phyloP scores from a whole-genome alignment of 2,329 filamentous ascomycete genomes.

The Hypoxylon sp. region DNA sequence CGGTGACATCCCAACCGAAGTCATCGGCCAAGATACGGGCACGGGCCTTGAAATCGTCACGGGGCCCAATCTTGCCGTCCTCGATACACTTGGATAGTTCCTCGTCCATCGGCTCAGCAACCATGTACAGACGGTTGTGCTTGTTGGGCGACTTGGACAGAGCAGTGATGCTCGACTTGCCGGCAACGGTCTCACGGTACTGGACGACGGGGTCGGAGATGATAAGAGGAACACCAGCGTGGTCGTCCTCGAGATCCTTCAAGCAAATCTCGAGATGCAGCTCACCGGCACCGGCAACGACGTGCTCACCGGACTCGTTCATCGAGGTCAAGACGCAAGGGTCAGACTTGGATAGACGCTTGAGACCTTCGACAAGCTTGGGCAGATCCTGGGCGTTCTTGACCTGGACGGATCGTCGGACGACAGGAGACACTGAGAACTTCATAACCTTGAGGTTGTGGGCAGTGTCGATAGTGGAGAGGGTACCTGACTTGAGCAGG shows the following conservation, averaged over 20 bases:
- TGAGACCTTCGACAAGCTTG: conserved; percentile 99
- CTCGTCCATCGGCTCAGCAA: conserved; percentile 89
- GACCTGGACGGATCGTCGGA: conserved; percentile 98
- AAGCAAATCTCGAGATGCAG: conserved; percentile 99
- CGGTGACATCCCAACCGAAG: conserved; percentile 98
- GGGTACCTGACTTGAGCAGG: conserved; percentile 99
- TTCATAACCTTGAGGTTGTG: conserved; percentile 99
- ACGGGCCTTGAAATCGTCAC: conserved; percentile 99
- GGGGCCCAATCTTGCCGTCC: conserved; percentile 87
- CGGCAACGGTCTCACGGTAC: conserved; percentile 95
- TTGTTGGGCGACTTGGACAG: conserved; percentile 99
- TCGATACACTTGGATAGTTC: conserved; percentile 93
- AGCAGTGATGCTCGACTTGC: conserved; percentile 90
- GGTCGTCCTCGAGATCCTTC: conserved; percentile 99
- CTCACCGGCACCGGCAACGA: conserved; percentile 99
- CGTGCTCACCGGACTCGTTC: conserved; percentile 94
- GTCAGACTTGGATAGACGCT: conserved; percentile 99
- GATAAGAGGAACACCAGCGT: conserved; percentile 97
- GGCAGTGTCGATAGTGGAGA: conserved; percentile 95
- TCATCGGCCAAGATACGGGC: conserved; percentile 96
- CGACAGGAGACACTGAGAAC: conserved; percentile 99
- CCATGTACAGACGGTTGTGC: conserved; percentile 99
- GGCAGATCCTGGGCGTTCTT: conserved; percentile 99
- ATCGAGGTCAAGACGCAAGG: conserved; percentile 95
- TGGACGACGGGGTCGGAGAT: conserved; percentile 98